Conservation (phyloP, 768 basidiomycete species). For the Coprinopsis sp. region DNA sequence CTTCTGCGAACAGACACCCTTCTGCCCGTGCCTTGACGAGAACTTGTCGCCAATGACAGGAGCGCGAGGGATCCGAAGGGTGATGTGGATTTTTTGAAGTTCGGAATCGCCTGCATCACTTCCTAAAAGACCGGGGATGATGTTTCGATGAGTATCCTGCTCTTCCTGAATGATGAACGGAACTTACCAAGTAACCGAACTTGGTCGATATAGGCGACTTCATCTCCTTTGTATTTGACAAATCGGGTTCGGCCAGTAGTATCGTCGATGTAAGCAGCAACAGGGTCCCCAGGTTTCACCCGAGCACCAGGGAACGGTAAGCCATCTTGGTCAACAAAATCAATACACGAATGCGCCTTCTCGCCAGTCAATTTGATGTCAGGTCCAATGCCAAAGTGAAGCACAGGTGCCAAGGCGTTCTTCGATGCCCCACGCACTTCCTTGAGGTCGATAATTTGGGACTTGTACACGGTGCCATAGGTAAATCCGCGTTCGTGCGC, state of each 20-base stretch:
- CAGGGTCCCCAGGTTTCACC: slow-evolving; percentile 67
- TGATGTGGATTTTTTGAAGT: slow-evolving; percentile 90
- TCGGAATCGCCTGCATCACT: slow-evolving; percentile 84
- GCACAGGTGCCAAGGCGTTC: slow-evolving; percentile 47
- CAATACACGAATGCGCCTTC: slow-evolving; percentile 33
- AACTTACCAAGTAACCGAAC: slow-evolving; percentile 81
- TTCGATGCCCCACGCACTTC: slow-evolving; percentile 68
- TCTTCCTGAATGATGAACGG: not conserved
- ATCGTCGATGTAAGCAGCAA: slow-evolving; percentile 88
- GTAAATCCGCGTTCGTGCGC: slow-evolving; percentile 97
- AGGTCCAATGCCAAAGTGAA: slow-evolving; percentile 87
- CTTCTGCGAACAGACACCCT: slow-evolving; percentile 99
- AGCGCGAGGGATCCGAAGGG: slow-evolving; percentile 86
- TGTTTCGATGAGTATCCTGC: not conserved
- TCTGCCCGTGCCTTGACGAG: slow-evolving; percentile 97
- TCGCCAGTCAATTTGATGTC: slow-evolving; percentile 60
- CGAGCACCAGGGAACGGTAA: slow-evolving; percentile 73
- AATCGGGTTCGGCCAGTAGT: slow-evolving; percentile 76
- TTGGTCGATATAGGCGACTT: slow-evolving; percentile 82
- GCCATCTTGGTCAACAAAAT: slow-evolving; percentile 77
- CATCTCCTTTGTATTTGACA: slow-evolving; percentile 96
- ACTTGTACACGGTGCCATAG: slow-evolving; percentile 96
- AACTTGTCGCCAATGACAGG: slow-evolving; percentile 99
- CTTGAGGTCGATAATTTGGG: slow-evolving; percentile 85
- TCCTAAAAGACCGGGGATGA: slow-evolving; percentile 38